phyloP scores from a whole-genome alignment of 768 basidiomycete species.

The Macrocybe gigantea region DNA sequence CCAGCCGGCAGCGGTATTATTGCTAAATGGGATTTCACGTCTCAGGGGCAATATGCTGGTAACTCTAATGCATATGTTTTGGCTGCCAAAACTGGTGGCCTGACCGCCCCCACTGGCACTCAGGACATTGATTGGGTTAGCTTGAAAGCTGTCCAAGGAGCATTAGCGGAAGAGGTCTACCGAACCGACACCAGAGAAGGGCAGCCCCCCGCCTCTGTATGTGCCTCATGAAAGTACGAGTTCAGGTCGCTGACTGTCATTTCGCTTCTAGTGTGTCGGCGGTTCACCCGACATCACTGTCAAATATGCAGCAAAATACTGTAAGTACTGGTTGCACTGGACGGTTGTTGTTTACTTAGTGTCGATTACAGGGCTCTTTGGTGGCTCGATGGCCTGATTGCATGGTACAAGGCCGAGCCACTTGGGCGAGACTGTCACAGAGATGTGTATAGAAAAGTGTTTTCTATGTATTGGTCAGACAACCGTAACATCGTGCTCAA shows the following conservation, averaged over 20 bases:
- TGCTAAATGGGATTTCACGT: slow-evolving; percentile 56
- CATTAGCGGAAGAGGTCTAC: slow-evolving; percentile 44
- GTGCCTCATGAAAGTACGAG: slow-evolving; percentile 9
- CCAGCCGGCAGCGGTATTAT: slow-evolving; percentile 32
- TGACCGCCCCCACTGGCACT: slow-evolving; percentile 34
- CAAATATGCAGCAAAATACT: slow-evolving; percentile 49
- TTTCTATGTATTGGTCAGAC: too few species aligned
- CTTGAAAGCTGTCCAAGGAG: slow-evolving; percentile 39
- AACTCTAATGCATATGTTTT: slow-evolving; percentile 42
- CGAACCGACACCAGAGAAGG: slow-evolving; percentile 49
- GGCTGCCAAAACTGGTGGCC: slow-evolving; percentile 32
- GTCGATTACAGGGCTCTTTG: slow-evolving; percentile 15
- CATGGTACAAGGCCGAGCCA: too few species aligned
- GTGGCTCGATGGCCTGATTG: background rate
- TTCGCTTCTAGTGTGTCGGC: slow-evolving; percentile 24
- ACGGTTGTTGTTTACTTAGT: background rate
- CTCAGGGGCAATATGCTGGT: slow-evolving; percentile 28
- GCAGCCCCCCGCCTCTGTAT: slow-evolving; percentile 44
- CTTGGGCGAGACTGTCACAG: too few species aligned
- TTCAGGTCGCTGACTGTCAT: background rate
- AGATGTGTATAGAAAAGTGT: too few species aligned
- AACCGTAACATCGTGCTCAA: too few species aligned
- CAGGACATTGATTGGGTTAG: slow-evolving; percentile 52
- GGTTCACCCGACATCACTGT: slow-evolving; percentile 38
- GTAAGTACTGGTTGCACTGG: slow-evolving; percentile 23